Conservation (phyloP, 768 basidiomycete species). For the Auricularia sp. region DNA sequence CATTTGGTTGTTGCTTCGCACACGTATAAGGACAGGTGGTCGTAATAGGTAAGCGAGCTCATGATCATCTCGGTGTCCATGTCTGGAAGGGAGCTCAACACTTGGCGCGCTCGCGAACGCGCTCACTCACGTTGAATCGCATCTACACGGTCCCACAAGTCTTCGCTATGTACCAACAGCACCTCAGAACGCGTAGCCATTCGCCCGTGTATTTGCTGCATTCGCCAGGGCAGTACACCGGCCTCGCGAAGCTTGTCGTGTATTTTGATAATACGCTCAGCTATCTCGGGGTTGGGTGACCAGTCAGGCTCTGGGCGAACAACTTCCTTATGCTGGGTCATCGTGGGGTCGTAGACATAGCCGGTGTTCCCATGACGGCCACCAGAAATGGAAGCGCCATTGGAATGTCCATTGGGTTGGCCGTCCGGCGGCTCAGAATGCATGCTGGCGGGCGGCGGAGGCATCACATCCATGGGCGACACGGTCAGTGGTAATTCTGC, state of each 20-base stretch:
- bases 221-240: slow-evolving; percentile 46
- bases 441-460: background rate
- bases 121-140: slow-evolving; percentile 62
- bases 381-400: background rate
- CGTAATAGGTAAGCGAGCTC: slow-evolving; percentile 75
- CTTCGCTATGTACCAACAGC: slow-evolving; percentile 80
- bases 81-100: slow-evolving; percentile 29
- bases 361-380: slow-evolving; percentile 37
- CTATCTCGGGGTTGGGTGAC: slow-evolving; percentile 58
- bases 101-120: no score
- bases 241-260: slow-evolving; percentile 51
- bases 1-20: slow-evolving; percentile 74
- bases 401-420: background rate
- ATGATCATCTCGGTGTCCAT: slow-evolving; percentile 66
- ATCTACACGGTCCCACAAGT: slow-evolving; percentile 85
- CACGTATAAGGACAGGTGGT: slow-evolving; percentile 86
- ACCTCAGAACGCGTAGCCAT: slow-evolving; percentile 69
- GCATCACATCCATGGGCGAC: background rate
- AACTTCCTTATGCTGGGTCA: slow-evolving; percentile 74
- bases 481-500: background rate
- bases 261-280: slow-evolving; percentile 68
- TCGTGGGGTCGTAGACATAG: slow-evolving; percentile 76
- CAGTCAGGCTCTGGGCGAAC: slow-evolving; percentile 39
- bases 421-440: background rate
- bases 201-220: slow-evolving; percentile 71